Evolutionary conservation across 805 yeast genomes (phyloP).

Genomic region (Candida chauliodis): DNA sequence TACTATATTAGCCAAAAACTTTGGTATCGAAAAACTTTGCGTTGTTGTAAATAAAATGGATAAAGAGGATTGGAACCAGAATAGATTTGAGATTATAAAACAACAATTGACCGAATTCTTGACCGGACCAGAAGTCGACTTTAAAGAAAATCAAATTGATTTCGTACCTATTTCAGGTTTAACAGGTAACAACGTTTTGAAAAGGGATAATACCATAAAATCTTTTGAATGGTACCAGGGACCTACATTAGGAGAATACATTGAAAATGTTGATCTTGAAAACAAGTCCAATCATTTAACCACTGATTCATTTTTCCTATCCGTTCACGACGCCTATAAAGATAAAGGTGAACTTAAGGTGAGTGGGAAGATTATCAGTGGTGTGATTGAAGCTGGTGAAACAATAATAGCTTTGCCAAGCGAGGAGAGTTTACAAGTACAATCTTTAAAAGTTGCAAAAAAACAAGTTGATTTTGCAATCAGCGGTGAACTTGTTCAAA

Average conservation of each 20-base stretch:
- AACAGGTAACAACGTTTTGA: constrained; percentile 62
- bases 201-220: constrained; percentile 28
- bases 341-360: constrained; percentile 47
- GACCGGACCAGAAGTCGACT: constrained; percentile 49
- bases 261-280: constrained; percentile 31
- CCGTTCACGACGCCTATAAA: constrained; percentile 60
- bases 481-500: constrained; percentile 61
- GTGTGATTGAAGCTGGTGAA: constrained; percentile 70
- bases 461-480: constrained; percentile 46
- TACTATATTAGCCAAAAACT: constrained; percentile 59
- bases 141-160: constrained; percentile 32
- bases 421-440: constrained; percentile 41
- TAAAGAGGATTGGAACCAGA: constrained; percentile 52
- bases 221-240: constrained; percentile 45
- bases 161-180: constrained; percentile 72
- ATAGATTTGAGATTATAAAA: constrained; percentile 49
- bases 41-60: constrained; percentile 74
- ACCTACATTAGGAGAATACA: constrained; percentile 37
- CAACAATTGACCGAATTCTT: constrained; percentile 50
- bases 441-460: constrained; percentile 30
- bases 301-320: constrained; percentile 50
- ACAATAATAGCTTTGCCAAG: constrained; percentile 56
- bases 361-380: constrained; percentile 65
- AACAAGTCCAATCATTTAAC: constrained; percentile 15
- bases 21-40: constrained; percentile 61